phyloP scores from a whole-genome alignment of 2,329 filamentous ascomycete species.

The Epichloe festucae region DNA sequence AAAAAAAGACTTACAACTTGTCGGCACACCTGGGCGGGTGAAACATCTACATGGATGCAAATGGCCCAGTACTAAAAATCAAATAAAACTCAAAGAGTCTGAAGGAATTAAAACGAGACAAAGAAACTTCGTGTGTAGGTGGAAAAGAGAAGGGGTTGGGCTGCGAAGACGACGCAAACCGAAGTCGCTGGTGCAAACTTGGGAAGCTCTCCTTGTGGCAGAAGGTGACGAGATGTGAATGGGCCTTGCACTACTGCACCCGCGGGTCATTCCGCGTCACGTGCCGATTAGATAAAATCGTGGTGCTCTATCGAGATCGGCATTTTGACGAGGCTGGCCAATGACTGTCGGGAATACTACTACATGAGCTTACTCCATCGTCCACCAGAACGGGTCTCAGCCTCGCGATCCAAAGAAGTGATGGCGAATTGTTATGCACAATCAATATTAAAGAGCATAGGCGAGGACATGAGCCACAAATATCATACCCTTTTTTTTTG shows the following conservation, averaged over 20 bases:
- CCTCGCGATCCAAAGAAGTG: neutral
- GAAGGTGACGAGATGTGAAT: constrained; percentile 20
- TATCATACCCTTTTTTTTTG: no score
- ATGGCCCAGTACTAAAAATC: constrained; percentile 2
- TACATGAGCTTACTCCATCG: neutral
- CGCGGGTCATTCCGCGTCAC: constrained; percentile 20
- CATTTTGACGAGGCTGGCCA: constrained; percentile 1
- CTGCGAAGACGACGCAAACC: constrained; percentile 7
- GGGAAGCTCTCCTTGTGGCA: constrained; percentile 19
- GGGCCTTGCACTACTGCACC: constrained; percentile 13
- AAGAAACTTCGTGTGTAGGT: neutral
- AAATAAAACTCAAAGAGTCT: neutral
- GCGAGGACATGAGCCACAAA: neutral
- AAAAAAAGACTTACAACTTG: constrained; percentile 21
- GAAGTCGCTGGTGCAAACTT: constrained; percentile 20
- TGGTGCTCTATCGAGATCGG: neutral
- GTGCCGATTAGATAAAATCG: constrained; percentile 18
- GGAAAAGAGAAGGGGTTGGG: neutral
- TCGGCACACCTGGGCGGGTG: constrained; percentile 18
- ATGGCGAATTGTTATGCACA: neutral
- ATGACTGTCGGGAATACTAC: neutral
- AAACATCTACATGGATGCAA: constrained; percentile 24
- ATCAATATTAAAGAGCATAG: neutral
- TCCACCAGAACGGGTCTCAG: neutral
- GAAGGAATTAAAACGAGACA: neutral